Conservation (phyloP, 2,329 filamentous ascomycete species). For the Ambrosiella cleistominuta region DNA sequence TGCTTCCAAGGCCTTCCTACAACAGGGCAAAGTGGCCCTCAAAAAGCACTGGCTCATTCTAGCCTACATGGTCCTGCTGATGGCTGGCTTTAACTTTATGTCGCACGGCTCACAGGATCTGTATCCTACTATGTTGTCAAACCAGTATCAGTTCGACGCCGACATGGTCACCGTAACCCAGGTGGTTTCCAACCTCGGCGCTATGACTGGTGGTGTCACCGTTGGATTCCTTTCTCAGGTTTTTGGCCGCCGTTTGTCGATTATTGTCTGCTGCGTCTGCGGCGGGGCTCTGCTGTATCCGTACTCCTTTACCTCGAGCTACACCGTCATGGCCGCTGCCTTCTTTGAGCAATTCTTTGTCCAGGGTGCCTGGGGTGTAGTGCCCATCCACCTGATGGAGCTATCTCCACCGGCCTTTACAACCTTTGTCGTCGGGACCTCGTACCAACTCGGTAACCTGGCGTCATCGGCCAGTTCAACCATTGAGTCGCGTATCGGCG, state of each 20-base stretch:
- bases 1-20: constrained; percentile 42
- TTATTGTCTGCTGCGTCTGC: constrained; percentile 41
- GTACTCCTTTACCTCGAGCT: constrained; percentile 47
- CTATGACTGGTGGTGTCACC: constrained; percentile 54
- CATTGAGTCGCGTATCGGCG: constrained; percentile 59
- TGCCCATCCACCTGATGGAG: constrained; percentile 66
- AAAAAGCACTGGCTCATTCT: constrained; percentile 66
- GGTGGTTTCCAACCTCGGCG: constrained; percentile 66
- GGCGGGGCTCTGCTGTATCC: constrained; percentile 47
- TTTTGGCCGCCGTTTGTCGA: constrained; percentile 52
- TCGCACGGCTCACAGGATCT: constrained; percentile 66
- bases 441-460: constrained; percentile 64
- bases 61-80: constrained; percentile 32
- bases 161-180: constrained; percentile 46
- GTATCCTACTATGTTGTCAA: constrained; percentile 55
- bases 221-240: constrained; percentile 61
- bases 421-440: constrained; percentile 56
- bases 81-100: constrained; percentile 66
- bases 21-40: constrained; percentile 62
- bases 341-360: constrained; percentile 67
- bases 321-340: constrained; percentile 39
- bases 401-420: constrained; percentile 54
- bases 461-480: constrained; percentile 51
- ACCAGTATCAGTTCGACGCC: constrained; percentile 28
- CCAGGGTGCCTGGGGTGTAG: constrained; percentile 58